Conservation (phyloP, 1,139 yeast genomes). For the Yamadazyma songkhlaensis region DNA sequence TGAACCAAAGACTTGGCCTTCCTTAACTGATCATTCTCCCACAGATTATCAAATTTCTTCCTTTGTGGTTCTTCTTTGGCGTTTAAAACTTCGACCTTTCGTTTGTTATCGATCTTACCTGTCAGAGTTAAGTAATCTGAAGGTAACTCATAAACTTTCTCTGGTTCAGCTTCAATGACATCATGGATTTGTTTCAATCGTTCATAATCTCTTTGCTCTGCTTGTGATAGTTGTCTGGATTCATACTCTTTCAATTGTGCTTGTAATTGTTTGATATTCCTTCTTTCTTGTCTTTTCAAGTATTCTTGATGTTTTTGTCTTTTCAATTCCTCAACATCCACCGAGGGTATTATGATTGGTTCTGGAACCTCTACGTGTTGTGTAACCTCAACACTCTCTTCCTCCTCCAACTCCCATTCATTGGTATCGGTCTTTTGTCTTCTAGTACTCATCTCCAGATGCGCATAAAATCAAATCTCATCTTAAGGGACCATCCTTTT, state of each 20-base stretch:
- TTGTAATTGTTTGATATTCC: conserved; percentile 21
- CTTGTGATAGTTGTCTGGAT: conserved; percentile 35
- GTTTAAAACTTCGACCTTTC: conserved; percentile 40
- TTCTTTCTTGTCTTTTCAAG: conserved; percentile 31
- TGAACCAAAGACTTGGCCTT: conserved; percentile 39
- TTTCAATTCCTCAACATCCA: neutral
- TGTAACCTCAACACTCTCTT: too few species aligned
- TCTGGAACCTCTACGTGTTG: too few species aligned
- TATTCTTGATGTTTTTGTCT: conserved; percentile 19
- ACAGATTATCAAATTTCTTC: conserved; percentile 37
- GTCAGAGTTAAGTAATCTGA: conserved; percentile 51
- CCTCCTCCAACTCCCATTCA: conserved; percentile 9
- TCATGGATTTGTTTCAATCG: conserved; percentile 46
- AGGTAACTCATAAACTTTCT: conserved; percentile 49
- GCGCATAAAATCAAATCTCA: neutral
- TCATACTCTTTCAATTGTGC: conserved; percentile 48
- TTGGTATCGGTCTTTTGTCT: conserved; percentile 7
- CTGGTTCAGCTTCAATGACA: conserved; percentile 25
- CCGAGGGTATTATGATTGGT: too few species aligned
- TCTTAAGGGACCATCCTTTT: neutral
- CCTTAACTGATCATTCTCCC: conserved; percentile 66
- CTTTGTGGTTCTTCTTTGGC: conserved; percentile 16
- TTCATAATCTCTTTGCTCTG: conserved; percentile 51
- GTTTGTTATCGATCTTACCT: conserved; percentile 51
- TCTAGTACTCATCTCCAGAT: conserved; percentile 6